Percentiles rank a stretch among this genome's conserved stretches.
Conservation (phyloP, 768 basidiomycete genomes). For the Leccinum fibrillosum region DNA sequence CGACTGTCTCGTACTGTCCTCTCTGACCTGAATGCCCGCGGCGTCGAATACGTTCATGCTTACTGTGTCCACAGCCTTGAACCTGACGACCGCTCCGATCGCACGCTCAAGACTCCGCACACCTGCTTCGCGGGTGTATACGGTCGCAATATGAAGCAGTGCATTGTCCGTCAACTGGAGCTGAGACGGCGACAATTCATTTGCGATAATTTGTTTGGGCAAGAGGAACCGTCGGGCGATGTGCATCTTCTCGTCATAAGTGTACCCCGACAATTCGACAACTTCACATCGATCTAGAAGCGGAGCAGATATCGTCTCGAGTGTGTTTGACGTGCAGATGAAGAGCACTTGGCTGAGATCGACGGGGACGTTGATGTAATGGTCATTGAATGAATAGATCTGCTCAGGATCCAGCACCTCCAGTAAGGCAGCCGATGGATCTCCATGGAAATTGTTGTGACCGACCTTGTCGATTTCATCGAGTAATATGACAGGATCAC, state of each 20-base stretch:
- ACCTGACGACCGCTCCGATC: constrained; percentile 84
- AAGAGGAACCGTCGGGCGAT: constrained; percentile 86
- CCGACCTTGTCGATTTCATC: constrained; percentile 95
- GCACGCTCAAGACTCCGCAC: constrained; percentile 88
- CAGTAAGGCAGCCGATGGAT: constrained; percentile 85
- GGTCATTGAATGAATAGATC: constrained; percentile 83
- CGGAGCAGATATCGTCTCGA: constrained; percentile 86
- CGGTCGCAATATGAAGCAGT: constrained; percentile 66
- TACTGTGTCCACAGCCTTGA: constrained; percentile 93
- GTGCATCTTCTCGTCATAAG: constrained; percentile 87
- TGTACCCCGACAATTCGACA: constrained; percentile 81
- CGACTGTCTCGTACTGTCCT: too few relatives aligned
- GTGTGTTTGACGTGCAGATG: constrained; percentile 88
- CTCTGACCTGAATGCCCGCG: too few relatives aligned
- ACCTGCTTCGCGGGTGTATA: constrained; percentile 89
- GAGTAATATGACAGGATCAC: constrained; percentile 77
- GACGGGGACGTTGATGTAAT: constrained; percentile 87
- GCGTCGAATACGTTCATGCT: too few relatives aligned
- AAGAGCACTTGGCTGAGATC: constrained; percentile 88
- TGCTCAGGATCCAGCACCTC: constrained; percentile 96
- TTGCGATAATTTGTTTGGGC: constrained; percentile 81
- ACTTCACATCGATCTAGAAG: constrained; percentile 89
- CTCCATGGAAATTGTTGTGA: constrained; percentile 85
- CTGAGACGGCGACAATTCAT: constrained; percentile 63
- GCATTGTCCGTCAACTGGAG: constrained; percentile 68